A percentile compares a stretch with the other conserved stretches of the same genome.
Evolutionary conservation across 495 filamentous ascomycete genomes (phyloP).

Genomic region (Elaphomyces granulatus): DNA sequence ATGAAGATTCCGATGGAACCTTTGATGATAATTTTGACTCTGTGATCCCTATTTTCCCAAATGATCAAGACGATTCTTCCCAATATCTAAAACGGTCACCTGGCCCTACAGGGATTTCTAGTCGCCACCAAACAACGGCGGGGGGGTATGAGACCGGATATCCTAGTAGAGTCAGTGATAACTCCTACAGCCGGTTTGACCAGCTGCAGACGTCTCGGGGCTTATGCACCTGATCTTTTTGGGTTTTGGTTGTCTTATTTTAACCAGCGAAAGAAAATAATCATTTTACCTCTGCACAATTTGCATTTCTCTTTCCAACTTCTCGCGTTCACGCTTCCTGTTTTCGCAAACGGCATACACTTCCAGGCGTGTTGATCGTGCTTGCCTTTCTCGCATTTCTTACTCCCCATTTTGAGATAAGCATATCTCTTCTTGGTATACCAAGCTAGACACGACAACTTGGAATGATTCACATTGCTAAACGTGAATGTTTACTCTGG

Average conservation of each 20-base stretch:
- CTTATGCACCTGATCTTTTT: conserved; percentile 19
- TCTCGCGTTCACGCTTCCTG: not conserved
- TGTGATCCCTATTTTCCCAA: conserved; percentile 15
- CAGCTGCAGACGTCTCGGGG: conserved; percentile 21
- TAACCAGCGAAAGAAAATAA: not conserved
- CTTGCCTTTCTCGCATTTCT: not conserved
- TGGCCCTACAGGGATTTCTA: conserved; percentile 6
- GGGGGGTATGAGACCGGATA: conserved; percentile 25
- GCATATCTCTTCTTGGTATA: too few relatives aligned
- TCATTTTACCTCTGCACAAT: too few relatives aligned
- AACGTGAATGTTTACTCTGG: too few relatives aligned
- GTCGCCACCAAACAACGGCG: conserved; percentile 12
- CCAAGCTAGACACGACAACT: too few relatives aligned
- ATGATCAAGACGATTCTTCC: conserved; percentile 12
- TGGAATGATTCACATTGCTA: too few relatives aligned
- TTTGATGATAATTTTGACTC: conserved; percentile 16
- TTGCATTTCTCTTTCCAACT: too few relatives aligned
- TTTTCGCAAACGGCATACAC: not conserved
- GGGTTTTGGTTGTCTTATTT: conserved; percentile 3
- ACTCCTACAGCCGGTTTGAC: conserved; percentile 20
- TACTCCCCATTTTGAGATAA: too few relatives aligned
- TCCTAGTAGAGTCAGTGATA: conserved; percentile 11
- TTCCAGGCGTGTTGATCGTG: not conserved
- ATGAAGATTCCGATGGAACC: conserved; percentile 8
- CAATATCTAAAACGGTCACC: conserved; percentile 15